phyloP scores from a whole-genome alignment of 306 rosid species.

The Cyamopsis tetragonoloba region DNA sequence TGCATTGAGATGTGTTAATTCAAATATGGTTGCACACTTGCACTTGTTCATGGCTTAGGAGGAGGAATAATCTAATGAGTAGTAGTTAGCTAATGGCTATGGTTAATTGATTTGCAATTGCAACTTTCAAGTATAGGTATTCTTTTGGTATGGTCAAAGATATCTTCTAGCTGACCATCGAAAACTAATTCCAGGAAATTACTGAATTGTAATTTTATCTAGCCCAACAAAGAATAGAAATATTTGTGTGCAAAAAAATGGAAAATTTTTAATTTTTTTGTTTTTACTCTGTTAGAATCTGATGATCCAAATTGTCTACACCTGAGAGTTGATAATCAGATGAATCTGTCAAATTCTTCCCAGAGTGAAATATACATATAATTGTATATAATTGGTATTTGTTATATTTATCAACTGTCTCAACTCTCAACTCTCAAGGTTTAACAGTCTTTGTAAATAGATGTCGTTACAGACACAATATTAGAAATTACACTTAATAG shows the following conservation, averaged over 20 bases:
- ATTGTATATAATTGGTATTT: neutral
- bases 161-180: no score
- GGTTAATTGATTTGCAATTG: neutral
- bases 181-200: no score
- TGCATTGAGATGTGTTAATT: no score
- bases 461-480: neutral
- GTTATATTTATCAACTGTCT: no score
- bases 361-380: neutral
- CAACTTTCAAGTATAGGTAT: neutral
- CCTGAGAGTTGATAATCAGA: neutral
- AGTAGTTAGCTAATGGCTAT: neutral
- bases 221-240: no score
- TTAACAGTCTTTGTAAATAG: neutral
- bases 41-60: no score
- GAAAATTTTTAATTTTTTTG: no score
- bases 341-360: neutral
- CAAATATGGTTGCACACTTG: no score
- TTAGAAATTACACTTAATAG: neutral
- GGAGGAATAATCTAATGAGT: neutral
- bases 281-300: no score
- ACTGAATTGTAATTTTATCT: no score
- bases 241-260: neutral
- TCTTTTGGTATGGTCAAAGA: no score
- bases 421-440: neutral
- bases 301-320: neutral